Conservation (phyloP, 2,329 filamentous ascomycete species). For the Aureobasidium namibiae region DNA sequence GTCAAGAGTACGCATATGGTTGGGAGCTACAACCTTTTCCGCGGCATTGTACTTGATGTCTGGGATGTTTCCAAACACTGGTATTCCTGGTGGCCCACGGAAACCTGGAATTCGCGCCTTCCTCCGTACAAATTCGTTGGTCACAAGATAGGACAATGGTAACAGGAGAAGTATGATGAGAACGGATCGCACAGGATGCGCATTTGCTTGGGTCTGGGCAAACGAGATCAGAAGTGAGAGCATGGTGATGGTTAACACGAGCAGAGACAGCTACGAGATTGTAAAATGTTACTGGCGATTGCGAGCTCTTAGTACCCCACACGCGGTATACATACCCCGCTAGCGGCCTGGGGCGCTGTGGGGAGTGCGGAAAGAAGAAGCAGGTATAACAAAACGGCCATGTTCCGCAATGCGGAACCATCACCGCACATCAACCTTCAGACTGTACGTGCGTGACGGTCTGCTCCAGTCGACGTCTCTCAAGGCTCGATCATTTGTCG, state of each 20-base stretch:
- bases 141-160: constrained; percentile 27
- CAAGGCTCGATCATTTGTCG: constrained; percentile 27
- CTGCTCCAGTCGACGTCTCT: constrained; percentile 19
- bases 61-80: constrained; percentile 35
- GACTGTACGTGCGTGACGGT: constrained; percentile 11
- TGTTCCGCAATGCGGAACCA: not conserved
- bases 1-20: not conserved
- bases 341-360: not conserved
- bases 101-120: constrained; percentile 31
- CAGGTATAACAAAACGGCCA: not conserved
- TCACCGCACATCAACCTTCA: not conserved
- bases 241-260: constrained; percentile 2
- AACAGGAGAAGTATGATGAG: constrained; percentile 20
- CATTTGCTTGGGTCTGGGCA: constrained; percentile 3
- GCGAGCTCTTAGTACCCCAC: not conserved
- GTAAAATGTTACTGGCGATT: not conserved
- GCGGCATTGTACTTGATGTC: constrained; percentile 28
- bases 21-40: not conserved
- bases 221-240: constrained; percentile 14
- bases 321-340: not conserved
- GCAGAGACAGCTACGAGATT: not conserved
- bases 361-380: not conserved
- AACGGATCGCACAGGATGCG: constrained; percentile 13
- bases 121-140: constrained; percentile 30
- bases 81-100: constrained; percentile 30